Evolutionary conservation across 164 flowering plant genomes (phyloP).

Genomic region (Piper betle): DNA sequence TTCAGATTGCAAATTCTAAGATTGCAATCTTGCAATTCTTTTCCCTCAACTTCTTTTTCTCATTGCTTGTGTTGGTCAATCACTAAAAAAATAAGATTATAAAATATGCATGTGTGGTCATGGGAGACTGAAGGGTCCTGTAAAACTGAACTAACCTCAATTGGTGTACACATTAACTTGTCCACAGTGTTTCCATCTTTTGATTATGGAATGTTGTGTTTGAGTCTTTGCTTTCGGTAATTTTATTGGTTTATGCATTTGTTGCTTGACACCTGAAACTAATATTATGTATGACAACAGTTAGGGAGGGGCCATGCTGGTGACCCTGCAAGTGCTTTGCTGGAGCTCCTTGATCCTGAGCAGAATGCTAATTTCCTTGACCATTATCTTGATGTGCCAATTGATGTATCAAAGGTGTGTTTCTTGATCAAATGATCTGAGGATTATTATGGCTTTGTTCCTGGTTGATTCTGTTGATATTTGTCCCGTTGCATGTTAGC

Average conservation of each 20-base stretch:
- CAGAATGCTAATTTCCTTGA: conserved; percentile 95
- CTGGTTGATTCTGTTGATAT: background rate
- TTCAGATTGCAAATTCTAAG: too few species aligned
- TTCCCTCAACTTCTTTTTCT: too few species aligned
- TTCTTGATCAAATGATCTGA: background rate
- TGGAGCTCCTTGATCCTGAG: conserved; percentile 98
- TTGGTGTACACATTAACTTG: too few species aligned
- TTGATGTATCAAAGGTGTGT: conserved; percentile 87
- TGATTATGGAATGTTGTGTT: background rate
- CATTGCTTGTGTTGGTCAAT: too few species aligned
- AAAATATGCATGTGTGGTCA: too few species aligned
- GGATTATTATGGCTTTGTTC: background rate
- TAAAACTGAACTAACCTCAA: too few species aligned
- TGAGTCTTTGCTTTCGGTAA: background rate
- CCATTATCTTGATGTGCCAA: conserved; percentile 96
- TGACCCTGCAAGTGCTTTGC: conserved; percentile 96
- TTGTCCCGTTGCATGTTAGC: too few species aligned
- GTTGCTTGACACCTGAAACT: background rate
- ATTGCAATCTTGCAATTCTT: too few species aligned
- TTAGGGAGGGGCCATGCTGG: conserved; percentile 97
- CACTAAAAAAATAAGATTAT: too few species aligned
- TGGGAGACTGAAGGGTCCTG: too few species aligned
- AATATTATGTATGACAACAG: conserved; percentile 46
- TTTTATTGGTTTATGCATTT: background rate
- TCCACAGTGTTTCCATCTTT: too few species aligned